Evolutionary conservation across 2,329 filamentous ascomycete genomes (phyloP), one percentile per base, ranked within the genome.

Genomic region (Sclerotinia borealis): DNA sequence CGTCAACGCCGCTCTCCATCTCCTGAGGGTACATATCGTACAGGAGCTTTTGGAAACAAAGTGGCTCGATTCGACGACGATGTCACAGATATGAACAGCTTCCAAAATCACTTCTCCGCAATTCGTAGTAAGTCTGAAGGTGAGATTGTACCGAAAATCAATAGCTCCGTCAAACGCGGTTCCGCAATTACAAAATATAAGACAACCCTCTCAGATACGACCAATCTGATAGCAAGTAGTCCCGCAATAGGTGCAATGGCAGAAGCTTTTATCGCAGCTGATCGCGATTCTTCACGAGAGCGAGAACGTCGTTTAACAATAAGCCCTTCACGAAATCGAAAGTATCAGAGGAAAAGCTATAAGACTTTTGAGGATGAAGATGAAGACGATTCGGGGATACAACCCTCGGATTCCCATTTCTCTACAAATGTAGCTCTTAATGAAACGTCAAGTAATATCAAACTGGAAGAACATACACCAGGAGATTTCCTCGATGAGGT

Each of bases 231-330:
- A 10, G 25, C 64, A 2, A 68, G 71, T 67, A 74, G 73, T 41
- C 82, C 79, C 37, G 78, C 79, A 8, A 66, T 80, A 19, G 76
- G 74, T 61, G 81, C 79, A 8, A 82, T 83, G 78, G 81, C 81
- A 0, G 74, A 80, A 64, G 78, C 79, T 8, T 84, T 83, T 64
- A 72, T 77, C 34, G 72, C 76, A n/a, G 80, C 79, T 7, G 81
- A 83, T 65, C 61, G 64, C 9, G 61, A 70, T 25, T 56, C 56
- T n/a, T 64, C 65, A 29, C 17, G 61, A 64, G 64, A 70, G 50
- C 31, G 65, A 62, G 39, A 67, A 47, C 37, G 51, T 17, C 51
- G 29, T 3, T 25, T 22, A 5, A 43, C 41, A n/a, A n/a, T 50
- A 25, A 58, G 59, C 56, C 50, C 64, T n/a, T 62, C 79, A 79